phyloP scores from a whole-genome alignment of 139 green algal species.

The Chlamydomonas sp. region DNA sequence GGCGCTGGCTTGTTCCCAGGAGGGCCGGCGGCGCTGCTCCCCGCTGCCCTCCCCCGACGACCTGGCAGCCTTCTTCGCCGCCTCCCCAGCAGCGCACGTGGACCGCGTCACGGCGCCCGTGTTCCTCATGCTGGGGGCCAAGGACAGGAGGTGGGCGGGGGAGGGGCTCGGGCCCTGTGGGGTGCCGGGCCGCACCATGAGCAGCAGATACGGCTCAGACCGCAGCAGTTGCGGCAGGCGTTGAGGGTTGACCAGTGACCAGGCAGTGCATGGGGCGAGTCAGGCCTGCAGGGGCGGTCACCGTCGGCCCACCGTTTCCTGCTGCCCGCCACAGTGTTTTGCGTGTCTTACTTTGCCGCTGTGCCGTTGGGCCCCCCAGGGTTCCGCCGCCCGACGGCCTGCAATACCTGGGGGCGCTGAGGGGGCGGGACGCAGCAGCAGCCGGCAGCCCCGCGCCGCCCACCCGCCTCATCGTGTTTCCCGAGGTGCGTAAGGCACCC shows the following conservation, averaged over 20 bases:
- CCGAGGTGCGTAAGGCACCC: neutral
- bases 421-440: constrained; percentile 47
- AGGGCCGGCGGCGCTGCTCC: constrained; percentile 56
- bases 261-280: no score
- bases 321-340: no score
- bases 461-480: constrained; percentile 78
- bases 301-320: no score
- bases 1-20: constrained; percentile 21
- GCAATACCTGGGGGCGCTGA: constrained; percentile 77
- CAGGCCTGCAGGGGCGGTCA: no score
- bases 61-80: constrained; percentile 64
- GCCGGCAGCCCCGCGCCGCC: neutral
- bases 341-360: no score
- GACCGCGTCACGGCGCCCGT: constrained; percentile 74
- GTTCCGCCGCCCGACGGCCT: constrained; percentile 71
- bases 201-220: no score
- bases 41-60: constrained; percentile 68
- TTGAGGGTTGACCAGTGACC: no score
- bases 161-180: no score
- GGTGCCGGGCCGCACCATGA: no score
- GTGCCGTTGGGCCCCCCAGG: neutral
- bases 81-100: constrained; percentile 80
- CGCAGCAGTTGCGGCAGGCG: no score
- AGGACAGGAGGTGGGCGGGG: constrained; percentile 57
- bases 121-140: constrained; percentile 88